Conservation (phyloP, 208 protist genomes). For the Trypanosomatidae sp. region DNA sequence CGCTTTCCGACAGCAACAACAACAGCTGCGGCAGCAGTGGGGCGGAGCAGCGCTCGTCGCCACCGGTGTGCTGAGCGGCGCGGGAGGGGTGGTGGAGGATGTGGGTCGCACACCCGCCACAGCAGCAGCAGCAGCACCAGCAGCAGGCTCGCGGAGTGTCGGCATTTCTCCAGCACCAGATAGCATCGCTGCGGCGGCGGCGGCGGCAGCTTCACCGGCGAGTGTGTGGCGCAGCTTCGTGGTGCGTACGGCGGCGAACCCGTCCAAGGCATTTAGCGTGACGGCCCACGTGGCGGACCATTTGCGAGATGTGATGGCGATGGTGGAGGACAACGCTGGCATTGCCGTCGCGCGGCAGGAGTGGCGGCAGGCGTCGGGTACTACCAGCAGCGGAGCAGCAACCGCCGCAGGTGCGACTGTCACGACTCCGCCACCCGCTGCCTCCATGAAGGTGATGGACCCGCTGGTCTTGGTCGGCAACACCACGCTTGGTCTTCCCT, state of each 20-base stretch:
- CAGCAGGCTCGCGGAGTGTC: slow-evolving; percentile 6
- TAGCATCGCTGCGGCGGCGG: neutral
- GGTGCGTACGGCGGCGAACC: slow-evolving; percentile 50
- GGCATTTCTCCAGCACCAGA: too few relatives aligned
- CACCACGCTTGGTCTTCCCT: slow-evolving; percentile 64
- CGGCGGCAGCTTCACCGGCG: neutral
- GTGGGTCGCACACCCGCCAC: slow-evolving; percentile 1
- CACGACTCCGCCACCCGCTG: too few relatives aligned
- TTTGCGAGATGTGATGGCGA: slow-evolving; percentile 75
- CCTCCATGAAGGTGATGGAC: slow-evolving; percentile 43
- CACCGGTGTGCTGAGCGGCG: too few relatives aligned
- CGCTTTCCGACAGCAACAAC: slow-evolving; percentile 13
- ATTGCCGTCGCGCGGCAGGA: slow-evolving; percentile 73
- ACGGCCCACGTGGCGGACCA: slow-evolving; percentile 83
- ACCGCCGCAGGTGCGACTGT: neutral
- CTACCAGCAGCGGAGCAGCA: slow-evolving; percentile 3
- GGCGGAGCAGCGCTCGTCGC: too few relatives aligned
- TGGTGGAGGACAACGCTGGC: slow-evolving; percentile 77
- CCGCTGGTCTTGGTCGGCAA: slow-evolving; percentile 38
- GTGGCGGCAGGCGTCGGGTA: slow-evolving; percentile 61
- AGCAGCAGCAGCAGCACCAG: neutral
- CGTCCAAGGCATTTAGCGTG: slow-evolving; percentile 78
- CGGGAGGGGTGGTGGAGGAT: slow-evolving; percentile 4
- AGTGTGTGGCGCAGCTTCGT: slow-evolving; percentile 37
- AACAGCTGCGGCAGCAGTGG: too few relatives aligned